Percentiles rank a stretch among this genome's conserved stretches.
These are phyloP conservation scores for Lepidium sativum DNA, from an alignment of 345 rosid species.

Conservation along the genomic window DNA sequence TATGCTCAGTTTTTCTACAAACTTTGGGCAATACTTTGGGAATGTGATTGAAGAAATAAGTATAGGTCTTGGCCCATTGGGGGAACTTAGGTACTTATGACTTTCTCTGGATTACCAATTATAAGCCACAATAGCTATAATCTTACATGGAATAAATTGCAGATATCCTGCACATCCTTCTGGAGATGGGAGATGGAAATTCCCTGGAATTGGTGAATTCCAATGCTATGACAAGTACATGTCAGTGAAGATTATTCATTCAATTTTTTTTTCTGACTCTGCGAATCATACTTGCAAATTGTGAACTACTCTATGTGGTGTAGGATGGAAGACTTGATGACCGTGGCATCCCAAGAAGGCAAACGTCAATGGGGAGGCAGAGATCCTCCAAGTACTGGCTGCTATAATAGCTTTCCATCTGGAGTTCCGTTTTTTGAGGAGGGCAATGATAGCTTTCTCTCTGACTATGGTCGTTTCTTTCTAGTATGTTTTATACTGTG, in stretches of 20 bases:
- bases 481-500: conserved; percentile 34
- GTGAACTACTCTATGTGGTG: conserved; percentile 1
- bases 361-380: conserved; percentile 55
- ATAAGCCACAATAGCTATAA: not conserved
- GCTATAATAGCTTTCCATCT: conserved; percentile 53
- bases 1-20: conserved; percentile 46
- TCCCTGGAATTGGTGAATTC: conserved; percentile 72
- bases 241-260: conserved; percentile 35
- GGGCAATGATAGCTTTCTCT: conserved; percentile 56
- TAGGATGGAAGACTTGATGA: conserved; percentile 66
- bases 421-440: conserved; percentile 58
- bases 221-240: conserved; percentile 71
- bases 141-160: conserved; percentile 18
- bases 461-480: conserved; percentile 63
- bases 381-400: conserved; percentile 53
- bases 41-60: conserved; percentile 58
- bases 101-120: conserved; percentile 5
- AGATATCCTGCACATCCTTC: conserved; percentile 67
- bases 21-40: conserved; percentile 41
- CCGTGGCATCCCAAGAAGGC: conserved; percentile 55
- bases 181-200: conserved; percentile 60
- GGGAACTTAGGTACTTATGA: conserved; percentile 50
- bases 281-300: conserved; percentile 4
- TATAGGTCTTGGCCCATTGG: conserved; percentile 64
- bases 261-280: not conserved